phyloP scores from a whole-genome alignment of 1,284 basidiomycete genomes.

The Earliella scabrosa region DNA sequence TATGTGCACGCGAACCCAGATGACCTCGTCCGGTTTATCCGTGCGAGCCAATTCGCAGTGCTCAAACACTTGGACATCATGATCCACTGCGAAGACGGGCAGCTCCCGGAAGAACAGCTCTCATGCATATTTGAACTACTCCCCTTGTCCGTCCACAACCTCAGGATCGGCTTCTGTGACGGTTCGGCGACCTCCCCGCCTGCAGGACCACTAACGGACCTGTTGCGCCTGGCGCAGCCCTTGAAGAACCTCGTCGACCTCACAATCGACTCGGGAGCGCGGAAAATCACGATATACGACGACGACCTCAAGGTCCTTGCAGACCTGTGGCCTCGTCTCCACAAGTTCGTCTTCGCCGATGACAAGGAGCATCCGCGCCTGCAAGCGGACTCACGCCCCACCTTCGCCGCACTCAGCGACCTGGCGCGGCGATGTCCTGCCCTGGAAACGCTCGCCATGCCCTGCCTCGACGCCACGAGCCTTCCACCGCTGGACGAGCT shows the following conservation, averaged over 20 bases:
- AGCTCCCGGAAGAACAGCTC: background rate
- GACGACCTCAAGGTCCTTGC: background rate
- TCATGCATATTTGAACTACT: background rate
- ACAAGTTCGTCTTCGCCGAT: background rate
- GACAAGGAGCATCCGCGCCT: background rate
- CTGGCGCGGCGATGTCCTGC: background rate
- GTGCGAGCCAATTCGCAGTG: background rate
- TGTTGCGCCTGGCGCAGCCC: background rate
- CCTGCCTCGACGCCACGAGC: background rate
- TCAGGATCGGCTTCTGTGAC: conserved; percentile 2
- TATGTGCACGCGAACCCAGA: background rate
- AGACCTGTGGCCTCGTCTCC: background rate
- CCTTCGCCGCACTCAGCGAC: background rate
- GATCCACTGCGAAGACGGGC: background rate
- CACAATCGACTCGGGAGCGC: background rate
- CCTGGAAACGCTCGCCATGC: background rate
- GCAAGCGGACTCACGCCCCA: background rate
- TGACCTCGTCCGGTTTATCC: background rate
- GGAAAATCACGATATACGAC: background rate
- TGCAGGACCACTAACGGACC: background rate
- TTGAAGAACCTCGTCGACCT: background rate
- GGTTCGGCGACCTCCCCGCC: background rate
- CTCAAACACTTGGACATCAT: background rate
- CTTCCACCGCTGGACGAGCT: background rate
- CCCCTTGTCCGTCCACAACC: background rate